phyloP scores from a whole-genome alignment of 2,329 filamentous ascomycete genomes.

The Sodiomyces alkalinus region DNA sequence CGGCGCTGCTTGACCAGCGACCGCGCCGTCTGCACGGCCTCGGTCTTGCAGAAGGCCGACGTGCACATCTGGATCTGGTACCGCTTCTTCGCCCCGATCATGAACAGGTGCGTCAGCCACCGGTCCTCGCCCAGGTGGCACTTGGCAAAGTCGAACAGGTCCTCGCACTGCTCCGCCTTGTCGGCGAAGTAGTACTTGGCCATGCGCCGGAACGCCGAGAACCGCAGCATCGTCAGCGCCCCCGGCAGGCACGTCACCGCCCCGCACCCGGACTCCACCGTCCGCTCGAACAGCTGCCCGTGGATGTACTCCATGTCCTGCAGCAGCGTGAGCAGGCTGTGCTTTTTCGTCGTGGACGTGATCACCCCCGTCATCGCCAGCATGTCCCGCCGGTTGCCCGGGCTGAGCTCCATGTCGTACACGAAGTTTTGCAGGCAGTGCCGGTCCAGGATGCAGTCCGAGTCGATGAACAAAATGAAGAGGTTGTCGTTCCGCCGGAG shows the following conservation, averaged over 20 bases:
- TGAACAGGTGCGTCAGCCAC: constrained; percentile 96
- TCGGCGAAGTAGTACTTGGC: constrained; percentile 97
- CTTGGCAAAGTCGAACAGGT: constrained; percentile 93
- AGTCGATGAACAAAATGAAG: constrained; percentile 94
- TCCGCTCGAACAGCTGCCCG: constrained; percentile 88
- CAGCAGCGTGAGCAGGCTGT: constrained; percentile 77
- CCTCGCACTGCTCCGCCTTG: constrained; percentile 87
- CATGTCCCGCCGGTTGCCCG: constrained; percentile 83
- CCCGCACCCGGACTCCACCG: constrained; percentile 86
- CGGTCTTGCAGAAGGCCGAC: constrained; percentile 94
- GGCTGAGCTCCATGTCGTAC: constrained; percentile 96
- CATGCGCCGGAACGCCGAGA: constrained; percentile 93
- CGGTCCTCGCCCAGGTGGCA: constrained; percentile 89
- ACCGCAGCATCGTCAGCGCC: constrained; percentile 87
- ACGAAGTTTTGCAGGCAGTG: constrained; percentile 94
- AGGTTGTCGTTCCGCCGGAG: constrained; percentile 78
- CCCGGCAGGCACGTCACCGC: constrained; percentile 90
- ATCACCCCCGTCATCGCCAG: constrained; percentile 96
- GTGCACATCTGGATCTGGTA: constrained; percentile 98
- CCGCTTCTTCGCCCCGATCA: constrained; percentile 86
- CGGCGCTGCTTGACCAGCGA: constrained; percentile 87
- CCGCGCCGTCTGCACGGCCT: constrained; percentile 77
- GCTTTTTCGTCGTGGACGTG: constrained; percentile 79
- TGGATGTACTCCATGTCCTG: constrained; percentile 99
- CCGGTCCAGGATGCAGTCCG: constrained; percentile 84